phyloP scores from a whole-genome alignment of 495 filamentous ascomycete genomes.

The Durotheca rogersii region DNA sequence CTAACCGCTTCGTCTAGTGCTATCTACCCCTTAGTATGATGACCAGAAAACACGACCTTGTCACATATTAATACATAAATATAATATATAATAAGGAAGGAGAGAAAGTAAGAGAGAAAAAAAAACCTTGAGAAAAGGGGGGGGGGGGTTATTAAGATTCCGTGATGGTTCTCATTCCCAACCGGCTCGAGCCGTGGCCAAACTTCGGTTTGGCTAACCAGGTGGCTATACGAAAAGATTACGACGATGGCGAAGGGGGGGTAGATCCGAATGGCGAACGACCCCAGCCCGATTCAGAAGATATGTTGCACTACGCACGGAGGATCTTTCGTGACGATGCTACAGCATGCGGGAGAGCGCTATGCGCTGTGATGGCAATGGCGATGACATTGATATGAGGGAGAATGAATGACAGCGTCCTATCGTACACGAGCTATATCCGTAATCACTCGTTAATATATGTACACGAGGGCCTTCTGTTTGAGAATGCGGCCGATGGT shows the following conservation, averaged over 20 bases:
- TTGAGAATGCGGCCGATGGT: slow-evolving; percentile 22
- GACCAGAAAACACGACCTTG: no score
- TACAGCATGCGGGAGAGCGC: not conserved
- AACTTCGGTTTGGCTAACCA: slow-evolving; percentile 1
- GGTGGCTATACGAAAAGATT: not conserved
- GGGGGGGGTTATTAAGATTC: no score
- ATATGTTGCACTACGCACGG: slow-evolving; percentile 5
- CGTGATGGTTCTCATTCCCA: no score
- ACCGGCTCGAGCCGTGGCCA: slow-evolving; percentile 17
- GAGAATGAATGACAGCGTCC: no score
- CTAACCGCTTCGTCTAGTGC: no score
- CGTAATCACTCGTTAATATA: slow-evolving; percentile 12
- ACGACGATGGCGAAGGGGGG: not conserved
- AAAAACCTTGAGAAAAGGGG: no score
- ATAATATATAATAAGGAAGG: no score
- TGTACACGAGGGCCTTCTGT: slow-evolving; percentile 9
- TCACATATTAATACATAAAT: no score
- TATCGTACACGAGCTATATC: not conserved
- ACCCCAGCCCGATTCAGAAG: not conserved
- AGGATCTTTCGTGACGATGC: not conserved
- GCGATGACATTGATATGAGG: no score
- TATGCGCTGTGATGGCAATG: not conserved
- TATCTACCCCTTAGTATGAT: no score
- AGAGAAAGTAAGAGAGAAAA: no score
- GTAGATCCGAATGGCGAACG: not conserved